These are phyloP conservation scores for Tetracladium setigerum DNA, from an alignment of 495 filamentous ascomycete genomes.

Conservation along the genomic window DNA sequence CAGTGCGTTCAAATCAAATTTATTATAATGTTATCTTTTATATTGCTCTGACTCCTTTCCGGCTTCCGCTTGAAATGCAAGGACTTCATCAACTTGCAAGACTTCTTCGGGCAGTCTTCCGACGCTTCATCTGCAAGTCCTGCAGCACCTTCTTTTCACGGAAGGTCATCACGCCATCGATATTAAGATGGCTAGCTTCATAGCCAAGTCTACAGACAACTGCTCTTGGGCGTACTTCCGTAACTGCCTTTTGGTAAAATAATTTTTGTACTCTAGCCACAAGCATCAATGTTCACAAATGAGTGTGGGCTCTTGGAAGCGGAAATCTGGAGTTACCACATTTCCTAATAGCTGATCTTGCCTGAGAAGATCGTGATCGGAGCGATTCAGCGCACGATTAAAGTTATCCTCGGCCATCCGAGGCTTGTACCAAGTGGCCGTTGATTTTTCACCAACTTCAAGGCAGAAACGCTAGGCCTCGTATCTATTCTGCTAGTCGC, in stretches of 20 bases:
- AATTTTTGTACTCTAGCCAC: conserved; percentile 6
- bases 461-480: conserved; percentile 44
- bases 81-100: no score
- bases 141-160: conserved; percentile 4
- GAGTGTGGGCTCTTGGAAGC: conserved; percentile 2
- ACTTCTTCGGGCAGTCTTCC: neutral
- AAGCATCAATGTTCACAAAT: conserved; percentile 1
- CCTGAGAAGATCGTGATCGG: neutral
- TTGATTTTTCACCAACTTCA: conserved; percentile 45
- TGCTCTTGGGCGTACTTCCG: conserved; percentile 2
- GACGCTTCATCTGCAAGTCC: neutral
- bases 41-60: no score
- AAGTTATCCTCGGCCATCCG: conserved; percentile 1
- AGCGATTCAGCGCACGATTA: neutral
- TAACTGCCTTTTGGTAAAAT: conserved; percentile 5
- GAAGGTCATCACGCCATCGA: conserved; percentile 3
- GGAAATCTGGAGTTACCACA: conserved; percentile 1
- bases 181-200: conserved; percentile 2
- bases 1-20: no score
- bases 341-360: neutral
- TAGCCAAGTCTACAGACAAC: conserved; percentile 5
- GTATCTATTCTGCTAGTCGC: conserved; percentile 45
- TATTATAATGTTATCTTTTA: no score
- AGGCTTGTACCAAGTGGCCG: conserved; percentile 40
- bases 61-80: no score